Conservation (phyloP, 2,329 filamentous ascomycete species). For the Myriosclerotinia curreyana region DNA sequence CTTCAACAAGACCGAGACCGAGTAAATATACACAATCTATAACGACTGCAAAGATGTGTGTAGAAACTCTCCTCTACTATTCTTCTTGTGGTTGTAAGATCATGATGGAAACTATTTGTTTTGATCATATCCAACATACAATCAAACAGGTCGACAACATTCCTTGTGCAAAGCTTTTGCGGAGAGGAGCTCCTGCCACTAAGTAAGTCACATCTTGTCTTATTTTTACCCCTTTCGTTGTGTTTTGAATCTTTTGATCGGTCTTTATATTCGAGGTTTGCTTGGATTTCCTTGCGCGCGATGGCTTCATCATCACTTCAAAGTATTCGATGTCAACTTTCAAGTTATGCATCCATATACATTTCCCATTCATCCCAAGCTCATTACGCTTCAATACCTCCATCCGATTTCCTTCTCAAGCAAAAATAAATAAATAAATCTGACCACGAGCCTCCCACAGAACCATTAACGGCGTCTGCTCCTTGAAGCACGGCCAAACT, state of each 20-base stretch:
- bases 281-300: too few relatives aligned
- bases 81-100: not conserved
- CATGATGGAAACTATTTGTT: slow-evolving; percentile 12
- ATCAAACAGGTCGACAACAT: not conserved
- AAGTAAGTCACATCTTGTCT: not conserved
- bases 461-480: not conserved
- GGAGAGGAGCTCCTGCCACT: not conserved
- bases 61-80: not conserved
- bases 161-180: not conserved
- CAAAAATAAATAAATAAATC: not conserved
- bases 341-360: not conserved
- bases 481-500: not conserved
- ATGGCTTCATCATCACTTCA: not conserved
- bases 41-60: not conserved
- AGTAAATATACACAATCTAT: too few relatives aligned
- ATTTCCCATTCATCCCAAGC: not conserved
- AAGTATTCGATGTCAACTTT: not conserved
- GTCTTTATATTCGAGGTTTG: not conserved
- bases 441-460: not conserved
- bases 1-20: not conserved
- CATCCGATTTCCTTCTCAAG: not conserved
- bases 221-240: not conserved
- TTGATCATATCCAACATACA: slow-evolving; percentile 3
- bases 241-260: not conserved
- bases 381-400: rapidly evolving